Base-by-base conservation (phyloP, 176 grass and related monocot genomes). In the Elaeis guineensis region DNA sequence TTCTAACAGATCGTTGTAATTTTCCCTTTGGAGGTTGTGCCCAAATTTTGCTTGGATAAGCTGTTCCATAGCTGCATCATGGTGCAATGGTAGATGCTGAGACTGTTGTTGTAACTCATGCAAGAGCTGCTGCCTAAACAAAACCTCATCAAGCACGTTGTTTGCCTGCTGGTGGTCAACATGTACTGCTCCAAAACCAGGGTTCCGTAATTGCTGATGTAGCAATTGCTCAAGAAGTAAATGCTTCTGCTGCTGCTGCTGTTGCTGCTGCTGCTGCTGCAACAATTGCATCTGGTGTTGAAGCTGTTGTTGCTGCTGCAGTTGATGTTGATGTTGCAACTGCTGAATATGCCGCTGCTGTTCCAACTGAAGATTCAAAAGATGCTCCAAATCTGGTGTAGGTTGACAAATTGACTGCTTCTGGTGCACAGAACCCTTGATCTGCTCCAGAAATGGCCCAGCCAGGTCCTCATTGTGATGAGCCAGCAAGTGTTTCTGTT, bases 41-140 rank as follows among this genome's bases (percentile, higher is more conserved):
- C 82, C 82, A 66, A 79, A 82, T 77, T 90, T 90, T 86, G 88
- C 92, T 79, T 98, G 81, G 75, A 98, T 85, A 51, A 98, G 67
- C 50, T 98, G 93, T 35, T 89, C 93, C 14, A 92, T 89, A 16
- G 84, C 85, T 7, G 88, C 82, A 70, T 98, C 93, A 82, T 98
- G 87, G 32, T 87, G 83, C 49, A 80, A 74, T 39, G 82, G 85
- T 48, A 86, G 77, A 75, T 92, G 79, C 24, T 89, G 81, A 39
- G 84, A 70, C 49, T 87, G 88, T 50, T 89, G 79, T 25, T 74
- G 93, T 71, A 81, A 55, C 24, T 92, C 87, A 71, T 89, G 89
- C 53, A 98, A 58, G 51, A 98, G 62, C 16, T 86, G 93, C 62
- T 92, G 82, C 6, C 79, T 74, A 67, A 82, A 75, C 59, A 85